Evolutionary conservation across 768 basidiomycete species (phyloP).

Genomic region (Psilocybe azurescens): DNA sequence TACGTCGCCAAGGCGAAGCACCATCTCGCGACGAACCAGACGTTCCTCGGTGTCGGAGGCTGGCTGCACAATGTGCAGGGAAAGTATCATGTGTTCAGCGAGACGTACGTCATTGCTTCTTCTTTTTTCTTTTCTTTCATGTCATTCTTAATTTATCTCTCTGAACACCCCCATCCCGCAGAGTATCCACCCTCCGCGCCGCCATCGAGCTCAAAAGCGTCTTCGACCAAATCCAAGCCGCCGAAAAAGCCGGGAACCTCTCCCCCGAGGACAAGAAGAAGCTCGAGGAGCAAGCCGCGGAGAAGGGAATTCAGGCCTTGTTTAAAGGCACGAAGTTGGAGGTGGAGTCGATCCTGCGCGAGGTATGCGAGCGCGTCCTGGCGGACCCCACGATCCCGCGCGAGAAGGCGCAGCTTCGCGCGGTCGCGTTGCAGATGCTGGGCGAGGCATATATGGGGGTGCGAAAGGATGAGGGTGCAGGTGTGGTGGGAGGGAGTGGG

Average conservation of each 20-base stretch:
- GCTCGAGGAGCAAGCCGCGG: slow-evolving; percentile 91
- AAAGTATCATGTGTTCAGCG: slow-evolving; percentile 92
- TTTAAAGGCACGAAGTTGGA: slow-evolving; percentile 96
- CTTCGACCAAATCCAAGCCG: slow-evolving; percentile 91
- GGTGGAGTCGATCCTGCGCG: slow-evolving; percentile 86
- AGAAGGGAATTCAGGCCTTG: slow-evolving; percentile 88
- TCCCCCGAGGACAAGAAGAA: slow-evolving; percentile 79
- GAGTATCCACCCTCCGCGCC: slow-evolving; percentile 83
- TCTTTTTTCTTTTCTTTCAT: slow-evolving; percentile 2
- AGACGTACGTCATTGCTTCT: slow-evolving; percentile 68
- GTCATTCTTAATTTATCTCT: not conserved
- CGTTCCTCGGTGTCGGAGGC: slow-evolving; percentile 84
- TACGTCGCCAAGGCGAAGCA: slow-evolving; percentile 86
- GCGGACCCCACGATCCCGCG: slow-evolving; percentile 57
- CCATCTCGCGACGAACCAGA: slow-evolving; percentile 74
- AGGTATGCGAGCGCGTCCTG: slow-evolving; percentile 85
- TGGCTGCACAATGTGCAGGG: slow-evolving; percentile 94
- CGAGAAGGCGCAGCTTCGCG: slow-evolving; percentile 71
- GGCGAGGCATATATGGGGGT: slow-evolving; percentile 80
- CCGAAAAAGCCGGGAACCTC: slow-evolving; percentile 84
- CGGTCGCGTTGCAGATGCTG: slow-evolving; percentile 82
- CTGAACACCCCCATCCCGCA: slow-evolving; percentile 27
- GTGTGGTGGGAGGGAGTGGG: slow-evolving; percentile 13
- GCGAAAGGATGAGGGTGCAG: slow-evolving; percentile 58
- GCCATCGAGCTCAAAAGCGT: slow-evolving; percentile 90